Conservation (phyloP, 2,329 filamentous ascomycete genomes). For the Fusarium torulosum region DNA sequence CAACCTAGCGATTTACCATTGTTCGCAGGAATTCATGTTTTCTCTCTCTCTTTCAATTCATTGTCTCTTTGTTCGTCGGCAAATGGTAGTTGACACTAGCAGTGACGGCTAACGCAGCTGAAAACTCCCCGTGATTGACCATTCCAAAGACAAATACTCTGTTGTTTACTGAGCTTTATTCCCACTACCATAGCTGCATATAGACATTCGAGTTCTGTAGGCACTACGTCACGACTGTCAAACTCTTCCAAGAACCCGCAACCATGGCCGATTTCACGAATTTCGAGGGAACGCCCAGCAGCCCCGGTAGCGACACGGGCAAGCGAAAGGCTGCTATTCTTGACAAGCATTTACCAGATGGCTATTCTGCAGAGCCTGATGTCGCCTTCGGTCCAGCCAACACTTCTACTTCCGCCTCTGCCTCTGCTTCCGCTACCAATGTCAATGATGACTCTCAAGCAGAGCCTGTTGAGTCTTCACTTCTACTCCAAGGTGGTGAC, state of each 20-base stretch:
- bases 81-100: conserved; percentile 28
- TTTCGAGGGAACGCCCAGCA: conserved; percentile 45
- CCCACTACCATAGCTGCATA: conserved; percentile 3
- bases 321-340: conserved; percentile 54
- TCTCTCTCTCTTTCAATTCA: not conserved
- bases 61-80: conserved; percentile 17
- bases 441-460: conserved; percentile 43
- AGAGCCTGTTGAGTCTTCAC: conserved; percentile 70
- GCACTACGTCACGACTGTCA: conserved; percentile 34
- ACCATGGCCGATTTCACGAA: conserved; percentile 50
- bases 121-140: conserved; percentile 18
- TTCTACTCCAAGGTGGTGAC: conserved; percentile 80
- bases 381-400: conserved; percentile 47
- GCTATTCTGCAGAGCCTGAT: conserved; percentile 57
- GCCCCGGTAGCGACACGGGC: conserved; percentile 47
- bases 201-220: not conserved
- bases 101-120: conserved; percentile 33
- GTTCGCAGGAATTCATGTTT: conserved; percentile 29
- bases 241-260: conserved; percentile 11
- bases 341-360: conserved; percentile 55
- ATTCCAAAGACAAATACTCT: conserved; percentile 10
- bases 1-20: conserved; percentile 14
- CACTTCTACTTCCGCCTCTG: conserved; percentile 20
- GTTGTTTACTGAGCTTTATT: conserved; percentile 13
- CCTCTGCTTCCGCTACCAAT: conserved; percentile 27